Base-by-base conservation (phyloP, 75 land plant species). In the Ceratopteris richardii region DNA sequence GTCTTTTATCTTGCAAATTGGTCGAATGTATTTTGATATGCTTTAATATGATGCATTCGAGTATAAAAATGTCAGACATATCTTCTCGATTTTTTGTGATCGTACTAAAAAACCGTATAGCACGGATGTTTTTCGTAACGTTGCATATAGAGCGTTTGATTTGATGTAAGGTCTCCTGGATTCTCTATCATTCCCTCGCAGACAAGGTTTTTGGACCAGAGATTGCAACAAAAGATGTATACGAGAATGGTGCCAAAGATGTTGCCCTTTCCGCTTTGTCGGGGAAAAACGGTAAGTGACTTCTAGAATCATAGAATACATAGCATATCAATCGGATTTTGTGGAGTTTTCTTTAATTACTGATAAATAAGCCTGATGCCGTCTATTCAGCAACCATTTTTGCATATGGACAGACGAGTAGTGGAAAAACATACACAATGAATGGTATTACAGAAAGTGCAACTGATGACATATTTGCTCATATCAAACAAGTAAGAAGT, bases 391-490 rank as follows among this genome's bases (percentile, higher is more conserved):
- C 97, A 41, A 92, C 86, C 26, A 72, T 92, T 50, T 92, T 92
- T 85, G 97, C 97, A 9, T 92, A 92, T 75, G 97, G 97, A 1
- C 97, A 92, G 61, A 92, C 97, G 44, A 85, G 97, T 78, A 92
- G 97, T 65, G 97, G 97, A 31, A 92, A 92, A 61, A 92, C 97
- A n/a, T 88, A 72, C 65, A 92, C 97, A 2, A 92, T 92, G 97
- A 62, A 57, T 51, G 97, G 97, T 44, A 84, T 92, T 54, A 85
- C 91, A 14, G 87, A 92, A 60, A 76, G 74, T 54, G 73, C 82
- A 31, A 60, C 90, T 16, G 69, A 60, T 18, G 97, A 92, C 56
- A 88, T 92, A 36, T 92, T 74, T 61, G 76, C 68, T 22, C 76
- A 82, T 55, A 78, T 92, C 31, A 36, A 78, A 42, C 80, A 63